Evolutionary conservation across 345 rosid genomes (phyloP), one percentile per base, ranked within the genome.

Genomic region (Arabidopsis suecica): DNA sequence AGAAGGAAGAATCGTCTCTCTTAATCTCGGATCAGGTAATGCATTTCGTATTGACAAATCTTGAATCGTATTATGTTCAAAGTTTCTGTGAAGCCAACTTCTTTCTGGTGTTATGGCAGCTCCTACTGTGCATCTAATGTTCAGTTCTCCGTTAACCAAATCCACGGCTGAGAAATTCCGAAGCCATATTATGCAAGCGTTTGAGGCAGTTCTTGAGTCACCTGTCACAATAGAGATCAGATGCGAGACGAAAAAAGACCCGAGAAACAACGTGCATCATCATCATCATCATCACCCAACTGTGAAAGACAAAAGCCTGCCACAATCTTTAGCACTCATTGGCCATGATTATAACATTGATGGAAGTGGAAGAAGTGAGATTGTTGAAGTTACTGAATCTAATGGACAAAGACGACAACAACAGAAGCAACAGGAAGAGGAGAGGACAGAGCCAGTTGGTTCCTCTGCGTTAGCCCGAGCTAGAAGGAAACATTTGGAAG

Each of bases 21-120:
- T 91, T 82, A 91, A 88, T 77, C 89, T 88, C 38, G 96, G 97
- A 70, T 79, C 94, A 86, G 98, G 99, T 95, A 88, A 45, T 38
- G 37, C 68, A 28, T 49, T 47, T 38, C 5, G 0, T 33, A 7
- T 20, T 12, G 18, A 16, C 5, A 59, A 70, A 70, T 36, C 41
- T 61, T 48, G 28, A 61, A 11, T 72, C 56, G 30, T 13, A 28
- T n/a, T 14, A 53, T 55, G 38, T 33, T 56, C 5, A n/a, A 16
- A 58, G 18, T n/a, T 54, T 32, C 16, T 4, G 8, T 73, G 51
- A 23, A 23, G 66, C 53, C 23, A 38, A 55, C 7, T 58, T 13
- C 22, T 23, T 61, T 47, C n/a, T 73, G 25, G 79, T 30, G 66
- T 73, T 74, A 61, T 79, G 74, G 78, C 96, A 96, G 99, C 99